Conservation (phyloP, 2,329 filamentous ascomycete species). For the Massarina eburnea region DNA sequence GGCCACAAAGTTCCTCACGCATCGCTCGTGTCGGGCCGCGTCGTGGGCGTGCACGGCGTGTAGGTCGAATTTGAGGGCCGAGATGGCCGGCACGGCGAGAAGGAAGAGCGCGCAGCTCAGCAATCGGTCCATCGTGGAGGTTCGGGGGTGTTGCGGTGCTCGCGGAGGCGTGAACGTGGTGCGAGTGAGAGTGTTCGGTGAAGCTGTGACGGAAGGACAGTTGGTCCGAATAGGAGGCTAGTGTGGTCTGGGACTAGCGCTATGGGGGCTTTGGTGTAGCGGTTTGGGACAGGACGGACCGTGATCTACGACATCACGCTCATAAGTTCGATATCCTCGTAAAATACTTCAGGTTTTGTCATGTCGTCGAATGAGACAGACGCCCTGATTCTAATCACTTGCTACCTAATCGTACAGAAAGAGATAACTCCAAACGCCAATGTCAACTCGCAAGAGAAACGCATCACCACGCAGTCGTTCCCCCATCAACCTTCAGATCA, state of each 20-base stretch:
- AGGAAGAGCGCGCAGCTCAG: slow-evolving; percentile 34
- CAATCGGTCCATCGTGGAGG: slow-evolving; percentile 40
- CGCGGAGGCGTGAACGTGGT: slow-evolving; percentile 3
- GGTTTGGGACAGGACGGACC: too few species aligned
- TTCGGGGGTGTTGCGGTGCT: slow-evolving; percentile 13
- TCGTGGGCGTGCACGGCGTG: slow-evolving; percentile 67
- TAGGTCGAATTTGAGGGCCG: slow-evolving; percentile 92
- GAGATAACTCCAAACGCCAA: not conserved
- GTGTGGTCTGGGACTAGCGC: slow-evolving; percentile 2
- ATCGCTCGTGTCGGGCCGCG: slow-evolving; percentile 71
- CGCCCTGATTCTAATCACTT: too few species aligned
- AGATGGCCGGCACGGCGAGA: slow-evolving; percentile 47
- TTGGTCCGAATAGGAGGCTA: slow-evolving; percentile 30
- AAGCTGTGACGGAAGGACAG: slow-evolving; percentile 30
- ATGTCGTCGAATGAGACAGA: too few species aligned
- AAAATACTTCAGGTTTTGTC: too few species aligned
- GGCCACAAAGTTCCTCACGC: slow-evolving; percentile 93
- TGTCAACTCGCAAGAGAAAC: not conserved
- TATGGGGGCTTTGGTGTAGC: not conserved
- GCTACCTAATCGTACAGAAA: not conserved
- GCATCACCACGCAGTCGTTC: slow-evolving; percentile 36
- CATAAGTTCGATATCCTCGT: too few species aligned
- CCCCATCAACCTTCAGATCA: slow-evolving; percentile 39
- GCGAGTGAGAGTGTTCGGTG: slow-evolving; percentile 5
- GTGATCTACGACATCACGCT: too few species aligned